Evolutionary conservation across 2,329 filamentous ascomycete genomes (phyloP), one percentile per base, ranked within the genome.

Genomic region (Magnaporthiopsis poae): DNA sequence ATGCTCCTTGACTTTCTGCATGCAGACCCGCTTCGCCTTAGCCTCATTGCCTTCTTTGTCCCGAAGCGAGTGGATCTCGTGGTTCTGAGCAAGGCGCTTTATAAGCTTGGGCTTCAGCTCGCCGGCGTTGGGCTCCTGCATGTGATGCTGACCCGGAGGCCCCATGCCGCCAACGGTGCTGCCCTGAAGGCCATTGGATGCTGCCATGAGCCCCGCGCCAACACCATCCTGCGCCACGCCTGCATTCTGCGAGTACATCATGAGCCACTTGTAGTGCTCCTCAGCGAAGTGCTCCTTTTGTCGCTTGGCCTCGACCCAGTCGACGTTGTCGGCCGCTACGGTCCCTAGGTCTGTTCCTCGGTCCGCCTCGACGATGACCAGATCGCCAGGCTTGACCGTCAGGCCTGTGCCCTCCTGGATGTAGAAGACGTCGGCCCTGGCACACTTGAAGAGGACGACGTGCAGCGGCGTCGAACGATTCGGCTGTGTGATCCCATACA

Each of bases 11-110:
- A 97, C 95, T 78, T 98, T 99, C 73, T 96, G 91, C 81, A 96
- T 95, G 75, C 93, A 97, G 61, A 96, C 90, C 66, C 95, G 88
- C 80, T 99, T 98, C 0, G 95, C 95, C 77, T 98, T 98, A 25
- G 95, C 95, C 77, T 99, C 95, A 69, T 96, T 95, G 59, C 93
- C 94, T 79, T 99, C 95, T 76, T 99, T 99, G 73, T 98, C 95
- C 68, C 92, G 88, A 70, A 99, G 82, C 68, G 89, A 88, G 71
- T 92, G 86, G 62, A 98, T 90, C 77, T 99, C 95, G 75, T 98
- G 93, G 67, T 87, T 88, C 74, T 96, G 92, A 2, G 95, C 95
- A 64, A 97, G 86, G 46, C 95, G 89, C 78, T 97, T 98, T 79
- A 99, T 98, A 75, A 98, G 87, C 78, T 97, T 97, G 0, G 95